Base-by-base conservation (phyloP, 768 basidiomycete genomes). In the Termitomyces sp. region DNA sequence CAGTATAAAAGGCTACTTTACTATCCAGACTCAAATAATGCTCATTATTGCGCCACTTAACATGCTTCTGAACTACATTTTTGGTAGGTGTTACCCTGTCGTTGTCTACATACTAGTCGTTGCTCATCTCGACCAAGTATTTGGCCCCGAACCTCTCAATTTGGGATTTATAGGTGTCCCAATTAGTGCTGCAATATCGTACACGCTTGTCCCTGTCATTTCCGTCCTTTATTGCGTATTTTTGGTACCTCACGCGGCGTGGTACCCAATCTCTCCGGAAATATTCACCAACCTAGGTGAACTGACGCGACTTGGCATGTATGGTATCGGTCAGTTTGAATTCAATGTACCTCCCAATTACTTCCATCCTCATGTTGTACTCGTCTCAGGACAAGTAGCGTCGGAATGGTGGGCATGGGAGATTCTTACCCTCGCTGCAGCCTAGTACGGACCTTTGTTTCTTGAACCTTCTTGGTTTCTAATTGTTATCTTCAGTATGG, bases 81-180 rank as follows among this genome's bases (percentile, higher is more conserved):
- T 98, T 15, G 93, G 90, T 91, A 24, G 0, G 38, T 16, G 22
- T 9, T 38, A 16, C 36, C 22, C 18, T 18, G 7, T 52, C 28
- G 7, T 52, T 48, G 13, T 0, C 38, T 3, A 33, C 28, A 28
- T 8, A 13, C n/a, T 7, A 40, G 28, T 40, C 55, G 4, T 24
- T 5, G 20, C 9, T 18, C 20, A 39, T 46, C 35, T 9, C 1
- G 11, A n/a, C 7, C n/a, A 20, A 80, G 91, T 95, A 0, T 93
- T 91, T 91, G 93, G 93, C 1, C 93, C 93, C 0, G 76, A 81
- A 48, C 77, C 84, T 2, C 75, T 96, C 60, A 80, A 90, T 11
- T 75, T 98, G 1, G 96, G 96, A 1, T 98, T 92, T 75, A 85
- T 91, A 51, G 96, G 96, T 15, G 96, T 95, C 3, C 96, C 96